These are phyloP conservation scores for Fusarium nygamai DNA, from an alignment of 2,329 filamentous ascomycete genomes.

Conservation along the genomic window DNA sequence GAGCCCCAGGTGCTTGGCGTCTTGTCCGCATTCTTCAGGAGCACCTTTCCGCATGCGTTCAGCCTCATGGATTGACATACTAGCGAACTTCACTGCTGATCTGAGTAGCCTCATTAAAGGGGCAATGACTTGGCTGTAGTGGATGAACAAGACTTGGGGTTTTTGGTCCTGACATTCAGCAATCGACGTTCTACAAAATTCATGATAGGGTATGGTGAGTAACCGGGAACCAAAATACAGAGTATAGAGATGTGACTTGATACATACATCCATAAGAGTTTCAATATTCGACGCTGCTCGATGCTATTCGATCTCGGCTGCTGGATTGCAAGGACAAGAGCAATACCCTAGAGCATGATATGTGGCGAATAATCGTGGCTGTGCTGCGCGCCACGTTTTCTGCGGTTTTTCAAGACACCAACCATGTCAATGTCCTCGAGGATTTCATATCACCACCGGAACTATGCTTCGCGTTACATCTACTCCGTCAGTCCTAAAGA, in stretches of 20 bases:
- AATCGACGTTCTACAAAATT: fast-evolving
- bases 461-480: constrained; percentile 4
- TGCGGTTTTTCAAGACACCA: neutral
- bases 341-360: neutral
- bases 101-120: fast-evolving
- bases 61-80: neutral
- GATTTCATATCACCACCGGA: neutral
- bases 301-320: neutral
- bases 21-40: neutral
- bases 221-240: fast-evolving
- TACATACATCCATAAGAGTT: fast-evolving
- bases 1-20: neutral
- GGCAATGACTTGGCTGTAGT: fast-evolving
- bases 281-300: neutral
- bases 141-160: fast-evolving
- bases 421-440: neutral
- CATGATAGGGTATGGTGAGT: no score
- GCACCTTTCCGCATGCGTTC: neutral
- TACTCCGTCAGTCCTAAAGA: no score
- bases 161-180: neutral
- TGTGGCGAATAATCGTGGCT: constrained; percentile 1
- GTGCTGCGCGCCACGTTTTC: neutral
- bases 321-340: neutral
- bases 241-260: no score
- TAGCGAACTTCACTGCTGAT: no score